Evolutionary conservation across 2,329 filamentous ascomycete species (phyloP), one percentile per base, ranked within the genome.

Genomic region (Fusarium liriodendri): DNA sequence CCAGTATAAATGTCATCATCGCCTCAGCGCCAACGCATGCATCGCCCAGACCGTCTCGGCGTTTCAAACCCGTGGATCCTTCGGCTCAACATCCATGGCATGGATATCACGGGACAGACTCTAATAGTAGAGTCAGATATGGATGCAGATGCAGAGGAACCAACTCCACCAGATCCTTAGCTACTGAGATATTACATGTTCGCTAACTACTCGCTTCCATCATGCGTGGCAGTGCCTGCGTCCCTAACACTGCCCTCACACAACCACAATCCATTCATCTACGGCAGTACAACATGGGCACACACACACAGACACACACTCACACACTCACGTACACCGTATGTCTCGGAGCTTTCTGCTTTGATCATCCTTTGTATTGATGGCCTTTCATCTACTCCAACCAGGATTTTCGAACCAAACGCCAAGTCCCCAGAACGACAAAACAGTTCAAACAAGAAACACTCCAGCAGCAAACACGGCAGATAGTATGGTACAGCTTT

Each of bases 381-480:
- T 75, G 76, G 71, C 76, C 73, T 75, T 60, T 70, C 76, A 78
- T 77, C 76, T 78, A 78, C 76, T 78, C 76, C 76, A 69, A 71
- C 75, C 76, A 77, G 65, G 70, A 78, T 78, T 78, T 78, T 78
- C 75, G 64, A 78, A 76, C 76, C 76, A 76, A 78, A 78, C 76
- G 76, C 77, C 77, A 76, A 67, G 69, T 72, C 71, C 76, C 72
- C 61, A 62, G 27, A 73, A 69, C 73, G 69, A 67, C 70, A 71
- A 71, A 45, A 62, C 42, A 69, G 57, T 68, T 60, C 54, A 70
- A 74, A 64, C 55, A 78, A 72, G 75, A 73, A 70, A 73, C 72
- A 76, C 75, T 70, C 63, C 64, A 69, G 63, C 64, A 71, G 47
- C 33, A 73, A 73, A 72, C 65, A 65, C 66, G 69, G 75, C 64